Evolutionary conservation across 345 rosid genomes (phyloP).

Genomic region (Populus pruinosa): DNA sequence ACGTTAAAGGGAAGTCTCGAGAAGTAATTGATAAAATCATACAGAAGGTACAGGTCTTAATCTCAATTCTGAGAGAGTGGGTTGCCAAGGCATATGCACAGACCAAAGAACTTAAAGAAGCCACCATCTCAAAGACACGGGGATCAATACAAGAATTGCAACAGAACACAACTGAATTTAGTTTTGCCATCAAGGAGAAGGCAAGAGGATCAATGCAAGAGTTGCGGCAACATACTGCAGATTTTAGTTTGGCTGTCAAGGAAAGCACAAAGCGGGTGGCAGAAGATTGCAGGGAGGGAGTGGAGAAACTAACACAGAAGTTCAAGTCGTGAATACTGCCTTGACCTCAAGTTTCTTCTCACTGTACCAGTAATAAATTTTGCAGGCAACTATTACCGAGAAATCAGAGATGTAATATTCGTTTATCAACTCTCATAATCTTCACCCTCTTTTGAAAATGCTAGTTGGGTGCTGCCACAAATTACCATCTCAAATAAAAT

Average conservation of each 20-base stretch:
- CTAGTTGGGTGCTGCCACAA: neutral
- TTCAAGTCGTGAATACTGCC: conserved; percentile 37
- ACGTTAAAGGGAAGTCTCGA: conserved; percentile 50
- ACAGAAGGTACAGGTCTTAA: conserved; percentile 39
- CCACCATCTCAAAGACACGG: conserved; percentile 29
- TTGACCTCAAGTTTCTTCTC: neutral
- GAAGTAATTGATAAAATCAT: conserved; percentile 47
- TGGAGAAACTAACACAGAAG: conserved; percentile 63
- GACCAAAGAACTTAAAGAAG: conserved; percentile 13
- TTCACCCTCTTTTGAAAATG: neutral
- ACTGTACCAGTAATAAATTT: conserved; percentile 16
- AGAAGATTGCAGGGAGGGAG: conserved; percentile 59
- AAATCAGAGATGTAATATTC: neutral
- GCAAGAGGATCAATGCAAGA: conserved; percentile 42
- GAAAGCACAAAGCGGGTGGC: conserved; percentile 56
- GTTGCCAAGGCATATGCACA: conserved; percentile 20
- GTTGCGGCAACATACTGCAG: conserved; percentile 55
- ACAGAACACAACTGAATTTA: conserved; percentile 47
- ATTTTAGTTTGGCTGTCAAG: conserved; percentile 40
- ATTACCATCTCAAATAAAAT: neutral
- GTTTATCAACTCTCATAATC: neutral
- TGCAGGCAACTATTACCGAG: conserved; percentile 7
- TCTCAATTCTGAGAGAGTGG: conserved; percentile 48
- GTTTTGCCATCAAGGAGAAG: conserved; percentile 23
- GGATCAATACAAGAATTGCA: conserved; percentile 50